Percentiles rank a stretch among this genome's conserved stretches.
These are phyloP conservation scores for Barnettozyma salicaria DNA, from an alignment of 805 yeast species.

Conservation along the genomic window DNA sequence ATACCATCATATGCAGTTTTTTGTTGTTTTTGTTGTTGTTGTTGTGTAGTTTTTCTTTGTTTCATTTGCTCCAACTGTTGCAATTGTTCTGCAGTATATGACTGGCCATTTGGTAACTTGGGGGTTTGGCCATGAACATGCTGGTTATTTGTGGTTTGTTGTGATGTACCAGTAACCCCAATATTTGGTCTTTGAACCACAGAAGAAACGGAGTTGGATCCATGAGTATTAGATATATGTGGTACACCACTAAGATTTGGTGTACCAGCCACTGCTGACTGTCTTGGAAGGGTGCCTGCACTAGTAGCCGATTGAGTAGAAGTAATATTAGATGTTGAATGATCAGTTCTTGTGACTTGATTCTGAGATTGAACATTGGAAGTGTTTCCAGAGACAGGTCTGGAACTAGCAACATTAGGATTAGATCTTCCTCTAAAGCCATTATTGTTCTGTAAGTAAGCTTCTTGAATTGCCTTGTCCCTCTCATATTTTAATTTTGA, in stretches of 20 bases:
- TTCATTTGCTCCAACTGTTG: constrained; percentile 47
- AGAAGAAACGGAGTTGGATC: too few species aligned
- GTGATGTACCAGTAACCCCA: constrained; percentile 4
- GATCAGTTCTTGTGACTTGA: too few species aligned
- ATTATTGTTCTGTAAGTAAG: constrained; percentile 42
- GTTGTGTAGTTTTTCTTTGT: constrained; percentile 20
- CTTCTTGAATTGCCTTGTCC: constrained; percentile 79
- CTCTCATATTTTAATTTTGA: constrained; percentile 78
- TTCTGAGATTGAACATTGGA: too few species aligned
- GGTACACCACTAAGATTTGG: too few species aligned
- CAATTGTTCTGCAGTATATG: constrained; percentile 54
- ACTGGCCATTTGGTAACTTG: constrained; percentile 43
- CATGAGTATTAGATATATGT: too few species aligned
- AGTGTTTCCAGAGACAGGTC: constrained; percentile 6
- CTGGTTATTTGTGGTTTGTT: constrained; percentile 3
- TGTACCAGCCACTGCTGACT: too few species aligned
- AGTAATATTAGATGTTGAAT: too few species aligned
- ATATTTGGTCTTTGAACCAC: not conserved
- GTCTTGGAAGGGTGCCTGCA: too few species aligned
- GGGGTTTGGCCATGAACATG: constrained; percentile 2
- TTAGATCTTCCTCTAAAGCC: constrained; percentile 12
- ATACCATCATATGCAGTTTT: constrained; percentile 5
- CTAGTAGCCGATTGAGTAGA: too few species aligned
- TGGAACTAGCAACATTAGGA: constrained; percentile 8
- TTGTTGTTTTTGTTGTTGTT: constrained; percentile 12